These are phyloP conservation scores for Mycena kentingensis DNA, from an alignment of 768 basidiomycete genomes.

Conservation along the genomic window DNA sequence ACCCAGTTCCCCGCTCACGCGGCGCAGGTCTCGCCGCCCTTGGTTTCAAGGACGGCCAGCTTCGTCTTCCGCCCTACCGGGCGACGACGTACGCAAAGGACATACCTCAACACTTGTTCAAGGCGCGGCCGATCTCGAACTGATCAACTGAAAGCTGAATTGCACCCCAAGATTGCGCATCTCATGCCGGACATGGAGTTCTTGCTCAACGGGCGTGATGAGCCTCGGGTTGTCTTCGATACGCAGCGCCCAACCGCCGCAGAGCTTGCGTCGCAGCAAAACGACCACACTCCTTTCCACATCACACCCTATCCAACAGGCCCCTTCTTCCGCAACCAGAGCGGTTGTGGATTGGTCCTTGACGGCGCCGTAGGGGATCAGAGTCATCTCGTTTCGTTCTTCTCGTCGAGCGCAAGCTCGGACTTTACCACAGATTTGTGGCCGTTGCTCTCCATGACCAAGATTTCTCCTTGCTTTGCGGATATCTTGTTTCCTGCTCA, in stretches of 20 bases:
- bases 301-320: conserved; percentile 9
- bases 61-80: conserved; percentile 13
- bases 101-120: not conserved
- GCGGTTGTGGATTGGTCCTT: conserved; percentile 9
- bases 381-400: conserved; percentile 3
- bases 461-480: conserved; percentile 20
- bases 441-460: conserved; percentile 20
- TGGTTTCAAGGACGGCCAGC: conserved; percentile 11
- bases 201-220: conserved; percentile 22
- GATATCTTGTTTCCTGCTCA: conserved; percentile 20
- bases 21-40: conserved; percentile 15
- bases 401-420: conserved; percentile 17
- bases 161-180: conserved; percentile 9
- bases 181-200: conserved; percentile 21
- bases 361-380: conserved; percentile 11
- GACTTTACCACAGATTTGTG: conserved; percentile 22
- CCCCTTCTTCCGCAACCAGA: conserved; percentile 17
- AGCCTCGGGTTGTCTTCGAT: conserved; percentile 24
- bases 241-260: conserved; percentile 2
- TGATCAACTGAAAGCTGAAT: too few species aligned
- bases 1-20: too few species aligned
- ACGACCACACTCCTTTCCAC: conserved; percentile 15
- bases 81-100: conserved; percentile 13
- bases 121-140: not conserved
- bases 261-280: not conserved